Percentiles rank a stretch among this genome's conserved stretches.
These are phyloP conservation scores for Dimocarpus longan DNA, from an alignment of 345 rosid species.

Conservation along the genomic window DNA sequence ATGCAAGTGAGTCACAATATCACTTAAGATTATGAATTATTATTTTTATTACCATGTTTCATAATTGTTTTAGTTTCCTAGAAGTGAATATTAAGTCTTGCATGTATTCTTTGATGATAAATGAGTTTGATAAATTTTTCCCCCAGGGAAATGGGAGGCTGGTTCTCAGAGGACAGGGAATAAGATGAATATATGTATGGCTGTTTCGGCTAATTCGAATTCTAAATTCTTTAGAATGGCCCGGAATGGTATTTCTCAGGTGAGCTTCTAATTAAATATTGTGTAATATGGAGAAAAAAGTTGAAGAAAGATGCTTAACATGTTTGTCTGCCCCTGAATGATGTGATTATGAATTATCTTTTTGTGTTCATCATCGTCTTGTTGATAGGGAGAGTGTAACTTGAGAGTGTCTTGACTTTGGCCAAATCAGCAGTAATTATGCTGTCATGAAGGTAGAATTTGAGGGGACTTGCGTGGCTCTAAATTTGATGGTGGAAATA, in stretches of 20 bases:
- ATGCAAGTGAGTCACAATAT: slow-evolving; percentile 34
- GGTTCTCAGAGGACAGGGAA: slow-evolving; percentile 32
- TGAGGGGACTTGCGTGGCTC: too few species aligned
- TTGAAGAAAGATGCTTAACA: slow-evolving; percentile 6
- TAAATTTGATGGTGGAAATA: too few species aligned
- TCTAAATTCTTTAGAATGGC: slow-evolving; percentile 27
- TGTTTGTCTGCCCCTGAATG: slow-evolving; percentile 1
- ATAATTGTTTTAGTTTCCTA: background rate
- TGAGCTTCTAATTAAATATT: slow-evolving; percentile 28
- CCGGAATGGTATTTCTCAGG: slow-evolving; percentile 37
- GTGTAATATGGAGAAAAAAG: slow-evolving; percentile 12
- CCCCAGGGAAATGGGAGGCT: slow-evolving; percentile 45
- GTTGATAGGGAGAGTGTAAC: background rate
- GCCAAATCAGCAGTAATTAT: too few species aligned
- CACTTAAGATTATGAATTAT: background rate
- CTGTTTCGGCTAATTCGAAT: slow-evolving; percentile 26
- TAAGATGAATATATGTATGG: slow-evolving; percentile 14
- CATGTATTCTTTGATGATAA: background rate
- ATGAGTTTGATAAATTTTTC: slow-evolving; percentile 10
- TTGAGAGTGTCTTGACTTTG: too few species aligned
- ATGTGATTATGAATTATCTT: background rate
- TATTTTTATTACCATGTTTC: too few species aligned
- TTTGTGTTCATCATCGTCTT: background rate
- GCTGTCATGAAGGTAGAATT: too few species aligned
- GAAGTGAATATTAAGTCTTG: background rate